Evolutionary conservation across 768 basidiomycete species (phyloP), one percentile per base, ranked within the genome.

Genomic region (Trametes cubensis): DNA sequence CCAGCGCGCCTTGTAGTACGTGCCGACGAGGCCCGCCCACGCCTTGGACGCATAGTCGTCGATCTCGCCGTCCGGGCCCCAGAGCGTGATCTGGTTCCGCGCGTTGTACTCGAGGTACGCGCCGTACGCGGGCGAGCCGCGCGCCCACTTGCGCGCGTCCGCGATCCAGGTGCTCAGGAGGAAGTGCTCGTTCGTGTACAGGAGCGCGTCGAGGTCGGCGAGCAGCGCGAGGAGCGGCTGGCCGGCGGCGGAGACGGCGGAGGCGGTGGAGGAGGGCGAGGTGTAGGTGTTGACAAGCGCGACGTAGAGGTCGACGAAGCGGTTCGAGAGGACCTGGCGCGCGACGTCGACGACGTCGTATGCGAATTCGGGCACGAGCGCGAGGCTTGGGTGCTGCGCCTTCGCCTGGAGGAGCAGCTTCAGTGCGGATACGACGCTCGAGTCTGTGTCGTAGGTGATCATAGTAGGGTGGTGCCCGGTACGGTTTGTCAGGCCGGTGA

Each of bases 21-120:
- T 68, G 14, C 71, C 67, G 38, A 79, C 73, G 50, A 79, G 72
- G 4, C 78, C 77, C 0, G 72, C 74, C 77, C 78, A 78, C 62
- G 75, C 75, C 57, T 79, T 79, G n/a, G 77, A 78, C 21, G 78
- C 78, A 50, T 79, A 79, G 61, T 78, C 78, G 56, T 75, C 73
- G 72, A 76, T 77, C 69, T 79, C 66, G 17, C 78, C 77, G 18
- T 69, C 70, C 3, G 77, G 77, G 23, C 78, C 78, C 78, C 78
- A 79, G 26, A 79, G 75, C 30, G 77, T 79, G 65, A 79, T 72
- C 67, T 79, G 78, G 64, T 78, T 79, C 21, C 77, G 69, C 18
- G 78, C 76, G 49, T 74, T 70, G 57, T 76, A 77, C 61, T 75
- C 76, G 25, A 79, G 70, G 59, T 75, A 77, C 25, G 65, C 64